Percentiles rank a stretch among this genome's conserved stretches.
phyloP scores from a whole-genome alignment of 2,329 filamentous ascomycete species.

The Fusarium papillatum region DNA sequence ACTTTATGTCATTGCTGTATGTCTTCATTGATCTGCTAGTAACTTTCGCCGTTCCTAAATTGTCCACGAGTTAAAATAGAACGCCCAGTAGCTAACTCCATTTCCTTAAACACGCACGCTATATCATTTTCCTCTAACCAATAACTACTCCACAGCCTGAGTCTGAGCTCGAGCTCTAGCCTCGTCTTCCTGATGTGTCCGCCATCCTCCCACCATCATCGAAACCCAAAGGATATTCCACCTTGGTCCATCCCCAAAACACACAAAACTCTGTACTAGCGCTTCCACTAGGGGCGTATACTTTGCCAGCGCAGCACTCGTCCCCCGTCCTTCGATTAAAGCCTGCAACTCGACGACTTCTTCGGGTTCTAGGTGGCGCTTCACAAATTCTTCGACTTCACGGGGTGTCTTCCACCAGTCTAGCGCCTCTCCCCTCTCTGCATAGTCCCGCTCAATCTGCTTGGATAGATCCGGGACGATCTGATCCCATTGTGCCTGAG shows the following conservation, averaged over 20 bases:
- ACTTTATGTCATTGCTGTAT: background rate
- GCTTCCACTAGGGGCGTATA: constrained; percentile 35
- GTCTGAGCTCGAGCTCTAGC: background rate
- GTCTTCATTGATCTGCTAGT: background rate
- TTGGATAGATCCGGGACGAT: constrained; percentile 5
- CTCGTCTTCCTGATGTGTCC: background rate
- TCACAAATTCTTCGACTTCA: constrained; percentile 39
- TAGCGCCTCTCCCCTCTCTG: constrained; percentile 13
- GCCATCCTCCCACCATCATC: constrained; percentile 37
- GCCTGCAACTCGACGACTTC: constrained; percentile 35
- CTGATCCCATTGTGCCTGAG: constrained; percentile 9
- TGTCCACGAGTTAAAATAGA: too few relatives aligned
- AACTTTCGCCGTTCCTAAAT: background rate
- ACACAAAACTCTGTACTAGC: constrained; percentile 39
- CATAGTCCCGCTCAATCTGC: constrained; percentile 31
- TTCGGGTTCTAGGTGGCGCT: constrained; percentile 23
- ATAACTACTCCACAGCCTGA: background rate
- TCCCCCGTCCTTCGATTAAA: constrained; percentile 36
- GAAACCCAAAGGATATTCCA: constrained; percentile 41
- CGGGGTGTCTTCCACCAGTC: constrained; percentile 42
- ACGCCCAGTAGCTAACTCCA: background rate
- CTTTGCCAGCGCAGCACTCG: constrained; percentile 10
- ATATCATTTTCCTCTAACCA: too few relatives aligned
- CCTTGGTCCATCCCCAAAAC: constrained; percentile 42
- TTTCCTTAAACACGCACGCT: background rate